Percentiles rank a stretch among this genome's conserved stretches.
Conservation (phyloP, 768 basidiomycete species). For the Boletus eberwhitei region DNA sequence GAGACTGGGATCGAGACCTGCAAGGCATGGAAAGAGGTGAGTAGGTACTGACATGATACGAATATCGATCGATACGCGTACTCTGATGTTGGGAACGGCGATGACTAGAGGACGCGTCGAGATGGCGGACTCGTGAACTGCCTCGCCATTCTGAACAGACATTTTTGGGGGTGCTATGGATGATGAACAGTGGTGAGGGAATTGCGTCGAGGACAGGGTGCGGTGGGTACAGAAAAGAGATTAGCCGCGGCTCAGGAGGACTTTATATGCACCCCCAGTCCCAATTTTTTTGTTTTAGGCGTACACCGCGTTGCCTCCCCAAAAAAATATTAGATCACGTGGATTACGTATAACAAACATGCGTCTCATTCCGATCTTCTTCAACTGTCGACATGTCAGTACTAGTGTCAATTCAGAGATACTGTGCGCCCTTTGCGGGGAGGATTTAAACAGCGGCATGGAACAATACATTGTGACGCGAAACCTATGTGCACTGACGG, state of each 20-base stretch:
- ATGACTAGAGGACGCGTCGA: conserved; percentile 36
- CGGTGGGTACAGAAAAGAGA: conserved; percentile 5
- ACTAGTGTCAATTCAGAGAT: not conserved
- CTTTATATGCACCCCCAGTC: conserved; percentile 31
- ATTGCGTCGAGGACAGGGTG: not conserved
- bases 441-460: not conserved
- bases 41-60: not conserved
- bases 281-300: conserved; percentile 31
- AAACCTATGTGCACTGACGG: not conserved
- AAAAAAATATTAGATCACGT: conserved; percentile 31
- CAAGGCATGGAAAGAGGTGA: conserved; percentile 3
- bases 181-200: conserved; percentile 2
- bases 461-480: not conserved
- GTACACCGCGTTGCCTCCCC: conserved; percentile 22
- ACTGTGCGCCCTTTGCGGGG: not conserved
- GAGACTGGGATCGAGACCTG: conserved; percentile 88
- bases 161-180: conserved; percentile 23
- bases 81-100: conserved; percentile 32
- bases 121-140: conserved; percentile 28
- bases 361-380: conserved; percentile 2
- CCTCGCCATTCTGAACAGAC: conserved; percentile 32
- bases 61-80: conserved; percentile 24
- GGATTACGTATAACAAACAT: conserved; percentile 18
- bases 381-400: too few relatives aligned
- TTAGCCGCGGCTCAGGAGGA: not conserved